Evolutionary conservation across 208 protist species (phyloP).

Genomic region (Leishmania arabica): DNA sequence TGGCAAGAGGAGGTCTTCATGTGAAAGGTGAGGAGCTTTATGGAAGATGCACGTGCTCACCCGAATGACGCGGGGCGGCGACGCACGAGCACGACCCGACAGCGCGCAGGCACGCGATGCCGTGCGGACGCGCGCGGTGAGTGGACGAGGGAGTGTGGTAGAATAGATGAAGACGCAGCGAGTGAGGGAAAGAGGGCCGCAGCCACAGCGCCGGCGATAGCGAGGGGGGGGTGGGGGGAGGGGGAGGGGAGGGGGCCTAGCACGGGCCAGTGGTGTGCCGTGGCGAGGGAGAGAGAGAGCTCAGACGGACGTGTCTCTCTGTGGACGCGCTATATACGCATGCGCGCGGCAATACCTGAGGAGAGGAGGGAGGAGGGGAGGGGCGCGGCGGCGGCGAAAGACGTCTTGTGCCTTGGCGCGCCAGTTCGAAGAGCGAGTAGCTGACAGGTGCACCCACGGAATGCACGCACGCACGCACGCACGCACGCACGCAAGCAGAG

Average conservation of each 20-base stretch:
- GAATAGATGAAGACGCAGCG: not conserved
- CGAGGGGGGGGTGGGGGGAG: no score
- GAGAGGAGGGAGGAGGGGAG: not conserved
- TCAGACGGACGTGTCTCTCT: not conserved
- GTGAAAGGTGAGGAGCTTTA: not conserved
- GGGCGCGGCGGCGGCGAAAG: not conserved
- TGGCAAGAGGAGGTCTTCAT: conserved; percentile 6
- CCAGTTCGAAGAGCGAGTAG: not conserved
- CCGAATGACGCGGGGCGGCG: not conserved
- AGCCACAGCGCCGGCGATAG: not conserved
- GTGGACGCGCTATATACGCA: not conserved
- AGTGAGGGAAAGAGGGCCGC: not conserved
- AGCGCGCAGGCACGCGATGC: not conserved
- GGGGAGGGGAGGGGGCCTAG: no score
- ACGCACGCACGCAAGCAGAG: conserved; percentile 7
- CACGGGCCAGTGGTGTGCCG: no score
- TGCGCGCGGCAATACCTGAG: not conserved
- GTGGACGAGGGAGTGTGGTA: not conserved
- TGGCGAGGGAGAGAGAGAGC: not conserved
- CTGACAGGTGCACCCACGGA: not conserved
- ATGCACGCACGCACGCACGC: not conserved
- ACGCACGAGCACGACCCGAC: not conserved
- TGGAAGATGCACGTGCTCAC: not conserved
- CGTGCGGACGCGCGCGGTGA: not conserved
- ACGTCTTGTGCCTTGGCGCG: not conserved